phyloP scores from a whole-genome alignment of 176 grass and related monocot genomes.

The Oryza officinalis region DNA sequence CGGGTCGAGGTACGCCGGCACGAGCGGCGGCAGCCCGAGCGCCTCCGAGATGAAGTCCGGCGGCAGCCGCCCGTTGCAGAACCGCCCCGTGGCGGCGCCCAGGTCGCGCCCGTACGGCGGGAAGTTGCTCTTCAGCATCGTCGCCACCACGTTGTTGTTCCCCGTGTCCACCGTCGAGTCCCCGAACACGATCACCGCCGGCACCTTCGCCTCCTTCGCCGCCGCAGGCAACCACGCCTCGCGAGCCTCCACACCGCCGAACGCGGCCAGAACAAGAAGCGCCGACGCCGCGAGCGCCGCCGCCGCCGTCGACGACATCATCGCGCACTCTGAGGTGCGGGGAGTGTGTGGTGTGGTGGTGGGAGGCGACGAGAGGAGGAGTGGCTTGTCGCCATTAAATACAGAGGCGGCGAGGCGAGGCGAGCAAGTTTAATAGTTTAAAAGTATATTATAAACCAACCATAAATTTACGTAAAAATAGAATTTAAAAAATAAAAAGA shows the following conservation, averaged over 20 bases:
- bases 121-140: slow-evolving; percentile 58
- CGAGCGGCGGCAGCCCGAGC: slow-evolving; percentile 67
- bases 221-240: neutral
- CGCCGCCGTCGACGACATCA: neutral
- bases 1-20: slow-evolving; percentile 82
- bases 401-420: slow-evolving; percentile 6
- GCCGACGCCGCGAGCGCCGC: neutral
- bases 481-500: too few species aligned
- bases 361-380: too few species aligned
- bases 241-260: neutral
- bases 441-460: too few species aligned
- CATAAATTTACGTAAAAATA: too few species aligned
- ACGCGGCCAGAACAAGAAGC: neutral
- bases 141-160: slow-evolving; percentile 71
- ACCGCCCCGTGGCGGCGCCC: slow-evolving; percentile 61
- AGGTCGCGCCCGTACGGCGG: slow-evolving; percentile 58
- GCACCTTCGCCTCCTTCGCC: slow-evolving; percentile 18
- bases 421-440: too few species aligned
- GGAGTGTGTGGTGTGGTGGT: neutral
- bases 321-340: neutral
- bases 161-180: slow-evolving; percentile 93
- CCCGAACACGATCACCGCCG: slow-evolving; percentile 90
- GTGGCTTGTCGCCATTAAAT: slow-evolving; percentile 34
- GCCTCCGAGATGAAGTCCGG: slow-evolving; percentile 84
- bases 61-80: slow-evolving; percentile 71